A percentile compares a stretch with the other conserved stretches of the same genome.
Conservation (phyloP, 176 grass and related monocot genomes). For the Raddia guianensis region DNA sequence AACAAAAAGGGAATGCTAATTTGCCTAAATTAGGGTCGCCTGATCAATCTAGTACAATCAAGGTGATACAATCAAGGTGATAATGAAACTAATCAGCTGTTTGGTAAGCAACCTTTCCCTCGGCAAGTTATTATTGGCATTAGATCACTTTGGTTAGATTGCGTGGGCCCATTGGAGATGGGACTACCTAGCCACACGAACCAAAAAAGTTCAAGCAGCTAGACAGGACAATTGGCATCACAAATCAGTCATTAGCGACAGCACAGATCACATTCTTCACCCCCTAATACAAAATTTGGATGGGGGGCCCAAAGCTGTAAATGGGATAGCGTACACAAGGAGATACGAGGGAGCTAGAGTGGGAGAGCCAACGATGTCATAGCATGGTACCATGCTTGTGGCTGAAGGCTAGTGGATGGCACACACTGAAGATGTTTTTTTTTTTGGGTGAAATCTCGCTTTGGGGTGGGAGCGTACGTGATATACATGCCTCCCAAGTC, state of each 20-base stretch:
- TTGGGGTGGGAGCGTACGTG: conserved; percentile 1
- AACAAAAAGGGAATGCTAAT: too few species aligned
- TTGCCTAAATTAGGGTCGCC: neutral
- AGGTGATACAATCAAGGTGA: too few species aligned
- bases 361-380: neutral
- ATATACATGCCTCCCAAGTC: conserved; percentile 31
- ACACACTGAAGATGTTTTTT: neutral
- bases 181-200: conserved; percentile 1
- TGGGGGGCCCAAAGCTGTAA: neutral
- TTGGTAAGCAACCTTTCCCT: neutral
- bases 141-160: conserved; percentile 42
- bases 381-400: conserved; percentile 17
- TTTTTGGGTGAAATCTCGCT: neutral
- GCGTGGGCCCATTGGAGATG: conserved; percentile 23
- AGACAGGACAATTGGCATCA: conserved; percentile 21
- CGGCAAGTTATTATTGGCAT: neutral
- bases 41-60: neutral
- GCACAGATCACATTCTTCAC: conserved; percentile 5
- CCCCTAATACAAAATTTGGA: conserved; percentile 5
- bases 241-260: conserved; percentile 38
- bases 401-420: neutral
- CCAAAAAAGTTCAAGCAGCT: conserved; percentile 6
- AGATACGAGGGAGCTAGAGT: neutral
- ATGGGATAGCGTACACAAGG: neutral
- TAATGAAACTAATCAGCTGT: conserved; percentile 10